These are phyloP conservation scores for Eruca vesicaria DNA, from an alignment of 441 rosid species.

Conservation along the genomic window DNA sequence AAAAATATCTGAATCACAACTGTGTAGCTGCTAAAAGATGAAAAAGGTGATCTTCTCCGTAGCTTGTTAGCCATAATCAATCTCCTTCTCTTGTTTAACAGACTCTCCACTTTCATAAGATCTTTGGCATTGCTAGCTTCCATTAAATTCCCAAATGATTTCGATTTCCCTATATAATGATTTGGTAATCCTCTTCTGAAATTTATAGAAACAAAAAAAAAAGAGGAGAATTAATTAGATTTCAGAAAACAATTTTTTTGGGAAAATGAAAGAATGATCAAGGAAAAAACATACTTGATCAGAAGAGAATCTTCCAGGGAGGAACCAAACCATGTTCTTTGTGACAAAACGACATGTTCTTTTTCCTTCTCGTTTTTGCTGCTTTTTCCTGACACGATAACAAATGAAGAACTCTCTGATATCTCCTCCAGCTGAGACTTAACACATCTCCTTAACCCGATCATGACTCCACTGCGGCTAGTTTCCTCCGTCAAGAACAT, in stretches of 20 bases:
- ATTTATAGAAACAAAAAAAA: background rate
- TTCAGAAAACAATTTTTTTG: background rate
- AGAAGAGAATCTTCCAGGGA: conserved; percentile 76
- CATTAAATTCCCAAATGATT: conserved; percentile 63
- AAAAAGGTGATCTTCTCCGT: conserved; percentile 33
- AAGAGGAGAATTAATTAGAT: background rate
- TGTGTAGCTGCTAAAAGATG: conserved; percentile 35
- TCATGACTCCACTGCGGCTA: background rate
- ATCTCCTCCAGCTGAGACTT: conserved; percentile 34
- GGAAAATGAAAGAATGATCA: background rate
- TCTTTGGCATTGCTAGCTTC: conserved; percentile 50
- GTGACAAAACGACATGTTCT: conserved; percentile 41
- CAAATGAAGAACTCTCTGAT: conserved; percentile 61
- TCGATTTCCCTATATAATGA: conserved; percentile 75
- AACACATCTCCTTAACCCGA: conserved; percentile 26
- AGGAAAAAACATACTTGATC: conserved; percentile 46
- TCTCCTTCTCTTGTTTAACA: conserved; percentile 68
- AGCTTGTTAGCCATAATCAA: conserved; percentile 45
- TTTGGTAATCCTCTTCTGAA: conserved; percentile 68
- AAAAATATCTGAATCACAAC: too few species aligned
- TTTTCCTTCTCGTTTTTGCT: conserved; percentile 46
- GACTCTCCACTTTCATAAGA: conserved; percentile 63
- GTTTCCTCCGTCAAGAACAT: conserved; percentile 34
- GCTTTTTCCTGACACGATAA: conserved; percentile 58
- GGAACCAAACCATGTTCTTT: conserved; percentile 26